Evolutionary conservation across 2,329 filamentous ascomycete genomes (phyloP).

Genomic region (Xylaria sp.): DNA sequence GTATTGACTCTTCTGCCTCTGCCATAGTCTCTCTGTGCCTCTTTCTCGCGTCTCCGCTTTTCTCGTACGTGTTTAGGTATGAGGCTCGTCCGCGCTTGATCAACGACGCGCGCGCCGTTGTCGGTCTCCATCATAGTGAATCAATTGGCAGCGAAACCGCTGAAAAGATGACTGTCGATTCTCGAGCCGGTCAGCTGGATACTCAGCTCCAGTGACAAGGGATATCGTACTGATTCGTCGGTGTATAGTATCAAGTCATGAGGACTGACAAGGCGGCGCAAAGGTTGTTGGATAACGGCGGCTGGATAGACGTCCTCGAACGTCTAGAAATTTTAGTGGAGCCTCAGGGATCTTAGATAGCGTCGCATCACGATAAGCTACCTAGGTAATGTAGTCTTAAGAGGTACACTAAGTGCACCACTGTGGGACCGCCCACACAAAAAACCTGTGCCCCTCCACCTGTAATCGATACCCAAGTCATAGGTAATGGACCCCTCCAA

Average conservation of each 20-base stretch:
- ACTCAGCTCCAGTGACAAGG: neutral
- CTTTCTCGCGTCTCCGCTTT: slow-evolving; percentile 63
- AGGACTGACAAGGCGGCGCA: slow-evolving; percentile 20
- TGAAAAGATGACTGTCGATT: neutral
- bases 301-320: slow-evolving; percentile 18
- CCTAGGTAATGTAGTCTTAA: neutral
- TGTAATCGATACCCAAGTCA: slow-evolving; percentile 28
- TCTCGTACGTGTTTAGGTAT: slow-evolving; percentile 62
- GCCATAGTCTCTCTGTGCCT: slow-evolving; percentile 83
- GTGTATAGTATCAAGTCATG: slow-evolving; percentile 3
- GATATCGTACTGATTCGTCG: neutral
- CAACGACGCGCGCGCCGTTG: slow-evolving; percentile 65
- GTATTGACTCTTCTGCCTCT: slow-evolving; percentile 80
- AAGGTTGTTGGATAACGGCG: slow-evolving; percentile 19
- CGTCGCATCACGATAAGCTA: slow-evolving; percentile 31
- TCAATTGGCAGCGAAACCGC: neutral
- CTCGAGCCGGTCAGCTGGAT: too few relatives aligned
- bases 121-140: slow-evolving; percentile 45
- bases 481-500: slow-evolving; percentile 36
- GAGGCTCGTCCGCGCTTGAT: slow-evolving; percentile 63
- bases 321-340: slow-evolving; percentile 40
- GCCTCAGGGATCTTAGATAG: slow-evolving; percentile 17
- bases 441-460: slow-evolving; percentile 40
- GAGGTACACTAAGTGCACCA: slow-evolving; percentile 1
- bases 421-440: slow-evolving; percentile 32